These are phyloP conservation scores for Sphaerulina vaccinii DNA, from an alignment of 2,329 filamentous ascomycete genomes.

Conservation along the genomic window DNA sequence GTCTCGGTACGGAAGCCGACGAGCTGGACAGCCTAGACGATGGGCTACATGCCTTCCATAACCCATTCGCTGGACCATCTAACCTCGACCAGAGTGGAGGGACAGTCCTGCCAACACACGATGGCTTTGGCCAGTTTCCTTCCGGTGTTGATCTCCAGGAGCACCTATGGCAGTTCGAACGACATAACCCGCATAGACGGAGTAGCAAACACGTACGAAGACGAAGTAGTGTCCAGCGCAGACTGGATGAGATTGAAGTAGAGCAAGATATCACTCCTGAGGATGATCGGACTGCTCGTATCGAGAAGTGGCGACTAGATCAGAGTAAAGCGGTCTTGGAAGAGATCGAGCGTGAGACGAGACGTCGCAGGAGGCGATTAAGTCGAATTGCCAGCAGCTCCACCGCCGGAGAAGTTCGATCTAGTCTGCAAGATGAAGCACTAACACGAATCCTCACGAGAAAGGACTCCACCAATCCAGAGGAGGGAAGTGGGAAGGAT, in stretches of 20 bases:
- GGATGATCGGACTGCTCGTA: conserved; percentile 73
- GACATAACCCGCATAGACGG: conserved; percentile 71
- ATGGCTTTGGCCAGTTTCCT: conserved; percentile 84
- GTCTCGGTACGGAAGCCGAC: conserved; percentile 44
- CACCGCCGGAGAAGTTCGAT: conserved; percentile 13
- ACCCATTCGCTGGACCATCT: conserved; percentile 51
- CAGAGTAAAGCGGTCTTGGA: conserved; percentile 83
- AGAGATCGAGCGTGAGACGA: conserved; percentile 84
- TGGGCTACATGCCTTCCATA: conserved; percentile 82
- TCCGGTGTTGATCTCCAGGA: conserved; percentile 64
- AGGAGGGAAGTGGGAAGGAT: conserved; percentile 22
- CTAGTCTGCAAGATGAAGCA: conserved; percentile 21
- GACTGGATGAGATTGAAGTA: conserved; percentile 56
- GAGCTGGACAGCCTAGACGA: conserved; percentile 87
- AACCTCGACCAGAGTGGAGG: conserved; percentile 56
- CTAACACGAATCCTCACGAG: conserved; percentile 21
- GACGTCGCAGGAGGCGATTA: conserved; percentile 59
- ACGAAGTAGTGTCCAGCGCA: conserved; percentile 57
- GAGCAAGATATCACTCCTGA: conserved; percentile 55
- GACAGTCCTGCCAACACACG: conserved; percentile 82
- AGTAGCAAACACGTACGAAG: conserved; percentile 51
- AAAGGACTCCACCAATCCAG: conserved; percentile 29
- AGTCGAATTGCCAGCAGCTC: conserved; percentile 52
- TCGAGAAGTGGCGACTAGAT: conserved; percentile 89
- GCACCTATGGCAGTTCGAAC: conserved; percentile 85